Base-by-base conservation (phyloP, 2,329 filamentous ascomycete genomes). In the Cryoendolithus antarcticus region DNA sequence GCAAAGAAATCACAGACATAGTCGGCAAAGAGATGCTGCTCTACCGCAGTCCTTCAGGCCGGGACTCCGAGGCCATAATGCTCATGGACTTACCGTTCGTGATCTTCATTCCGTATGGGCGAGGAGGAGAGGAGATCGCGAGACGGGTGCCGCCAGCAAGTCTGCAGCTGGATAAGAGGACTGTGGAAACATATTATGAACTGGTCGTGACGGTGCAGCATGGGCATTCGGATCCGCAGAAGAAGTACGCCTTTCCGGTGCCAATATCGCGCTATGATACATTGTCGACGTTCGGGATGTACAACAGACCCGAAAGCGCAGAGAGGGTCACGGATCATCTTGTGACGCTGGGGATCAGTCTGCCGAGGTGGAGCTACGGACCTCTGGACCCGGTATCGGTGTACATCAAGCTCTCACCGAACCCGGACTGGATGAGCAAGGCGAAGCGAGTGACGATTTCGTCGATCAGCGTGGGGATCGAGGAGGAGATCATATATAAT, bases 401-500 rank as follows among this genome's bases (percentile, higher is more conserved):
- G 38, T 95, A 93, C 61, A 88, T 98, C 59, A 93, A 93, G 60
- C 65, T 98, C 13, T 82, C 82, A 6, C 91, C 91, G 9, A 96
- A 96, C 52, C 79, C 80, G 21, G 86, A 95, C 59, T 95, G 85
- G 84, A 68, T 91, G 60, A 77, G 67, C 57, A 96, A 95, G 62
- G 88, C 89, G 35, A 85, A 80, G 58, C 84, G 84, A 57, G 88
- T 96, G 38, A 89, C 85, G 32, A 93, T 98, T 55, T 81, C 88
- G 56, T 91, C 91, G 56, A 91, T 98, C 50, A 94, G 86, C 1
- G 79, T 96, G 32, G 77, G 78, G 9, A 93, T 98, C 51, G 91
- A 96, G 56, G 91, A 98, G 62, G 89, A 96, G 58, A 93, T 96
- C 43, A 93, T 91, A n/a, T 98, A 84, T 64, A 96, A 98, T 49